Base-by-base conservation (phyloP, 148 eudicot species). In the Bassia scoparia region DNA sequence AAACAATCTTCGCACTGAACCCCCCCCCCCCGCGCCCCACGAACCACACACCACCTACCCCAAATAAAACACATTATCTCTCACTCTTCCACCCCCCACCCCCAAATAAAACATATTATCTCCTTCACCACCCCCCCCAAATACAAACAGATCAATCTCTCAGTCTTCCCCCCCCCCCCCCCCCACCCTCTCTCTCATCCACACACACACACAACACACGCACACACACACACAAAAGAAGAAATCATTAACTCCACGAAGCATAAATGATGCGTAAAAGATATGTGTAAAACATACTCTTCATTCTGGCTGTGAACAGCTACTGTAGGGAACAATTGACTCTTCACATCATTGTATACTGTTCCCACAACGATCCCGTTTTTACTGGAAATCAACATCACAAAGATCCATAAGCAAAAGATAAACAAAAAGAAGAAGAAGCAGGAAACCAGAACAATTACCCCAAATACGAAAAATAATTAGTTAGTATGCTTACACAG, bases 291-390 rank as follows among this genome's bases (percentile, higher is more conserved):
- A 81, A 88, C 97, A 67, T 95, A 95, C 98, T 91, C 97, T 81
- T 95, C 98, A 79, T 87, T 83, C 80, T 88, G 98, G 81, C 97
- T 91, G 82, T 95, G 98, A 72, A 95, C 98, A 43, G 97, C 96
- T 80, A 95, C 66, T 0, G 98, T 95, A 63, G 98, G 98, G 86
- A 81, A 89, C 71, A 91, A 75, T 50, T 86, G 89, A 67, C 90
- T 92, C 85, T 91, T 91, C 66, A 89, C 86, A 58, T 91, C 97
- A 82, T 89, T 91, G 77, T 64, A 74, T 60, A 86, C 85, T 0
- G 85, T 68, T 58, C 98, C 98, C 38, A 89, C 85, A 33, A 91
- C 38, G 9, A 58, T 81, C 59, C 97, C 97, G 79, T 95, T 95
- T 83, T 88, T 89, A 74, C 98, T 95, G 90, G 70, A 63, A 84